These are phyloP conservation scores for Henningerozyma blattae DNA, from an alignment of 805 yeast genomes.

Conservation along the genomic window DNA sequence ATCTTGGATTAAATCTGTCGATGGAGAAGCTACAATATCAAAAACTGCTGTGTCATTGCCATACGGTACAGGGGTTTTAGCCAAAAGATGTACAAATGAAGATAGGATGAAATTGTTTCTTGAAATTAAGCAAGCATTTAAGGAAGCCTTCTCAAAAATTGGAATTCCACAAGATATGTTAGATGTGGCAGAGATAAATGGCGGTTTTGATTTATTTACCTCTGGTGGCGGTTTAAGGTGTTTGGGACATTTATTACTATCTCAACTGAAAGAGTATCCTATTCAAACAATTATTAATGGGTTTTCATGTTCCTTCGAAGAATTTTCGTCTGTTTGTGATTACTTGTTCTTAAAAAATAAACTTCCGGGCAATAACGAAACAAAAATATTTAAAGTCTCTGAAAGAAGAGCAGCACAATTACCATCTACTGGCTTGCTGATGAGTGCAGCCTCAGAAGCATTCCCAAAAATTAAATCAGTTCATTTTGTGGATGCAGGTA, in stretches of 20 bases:
- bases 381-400: conserved; percentile 50
- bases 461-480: conserved; percentile 49
- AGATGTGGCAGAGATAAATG: conserved; percentile 38
- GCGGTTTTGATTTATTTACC: conserved; percentile 52
- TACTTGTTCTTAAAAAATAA: conserved; percentile 37
- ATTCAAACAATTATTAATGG: conserved; percentile 63
- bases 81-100: conserved; percentile 42
- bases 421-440: conserved; percentile 55
- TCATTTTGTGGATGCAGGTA: conserved; percentile 67
- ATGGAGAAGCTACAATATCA: conserved; percentile 45
- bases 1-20: conserved; percentile 51
- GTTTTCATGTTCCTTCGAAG: conserved; percentile 43
- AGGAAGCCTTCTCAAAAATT: conserved; percentile 37
- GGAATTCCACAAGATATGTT: conserved; percentile 39
- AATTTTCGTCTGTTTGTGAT: conserved; percentile 39
- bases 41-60: conserved; percentile 52
- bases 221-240: conserved; percentile 72
- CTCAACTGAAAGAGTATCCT: conserved; percentile 46
- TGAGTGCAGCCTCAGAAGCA: conserved; percentile 50
- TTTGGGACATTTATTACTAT: conserved; percentile 47
- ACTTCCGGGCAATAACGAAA: conserved; percentile 31
- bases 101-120: conserved; percentile 35
- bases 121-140: conserved; percentile 43
- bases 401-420: conserved; percentile 53
- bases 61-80: conserved; percentile 61